Evolutionary conservation across 495 filamentous ascomycete species (phyloP).

Genomic region (Lophium mytilinum): DNA sequence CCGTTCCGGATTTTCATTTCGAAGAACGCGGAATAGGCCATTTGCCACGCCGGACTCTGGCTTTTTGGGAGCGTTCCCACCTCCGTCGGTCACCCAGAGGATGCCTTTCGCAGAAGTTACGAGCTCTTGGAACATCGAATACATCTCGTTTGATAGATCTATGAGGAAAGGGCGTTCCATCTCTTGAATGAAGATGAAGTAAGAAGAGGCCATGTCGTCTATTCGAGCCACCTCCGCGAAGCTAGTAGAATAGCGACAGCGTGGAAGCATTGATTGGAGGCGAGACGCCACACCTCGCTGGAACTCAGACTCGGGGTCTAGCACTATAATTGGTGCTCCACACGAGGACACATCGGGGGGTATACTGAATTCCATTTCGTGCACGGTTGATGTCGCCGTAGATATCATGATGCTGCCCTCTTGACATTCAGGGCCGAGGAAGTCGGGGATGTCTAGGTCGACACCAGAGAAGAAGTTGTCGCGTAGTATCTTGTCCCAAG

Average conservation of each 20-base stretch:
- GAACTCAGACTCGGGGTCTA: background rate
- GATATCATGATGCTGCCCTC: slow-evolving; percentile 1
- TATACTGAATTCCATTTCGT: background rate
- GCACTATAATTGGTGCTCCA: no score
- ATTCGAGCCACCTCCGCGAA: background rate
- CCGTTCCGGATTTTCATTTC: slow-evolving; percentile 3
- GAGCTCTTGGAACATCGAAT: background rate
- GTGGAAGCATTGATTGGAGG: background rate
- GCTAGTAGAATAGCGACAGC: background rate
- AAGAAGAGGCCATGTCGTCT: background rate
- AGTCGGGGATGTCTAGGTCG: slow-evolving; percentile 2
- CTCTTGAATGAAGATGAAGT: slow-evolving; percentile 2
- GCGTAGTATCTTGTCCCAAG: background rate
- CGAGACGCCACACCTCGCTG: background rate
- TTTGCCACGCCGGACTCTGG: slow-evolving; percentile 1
- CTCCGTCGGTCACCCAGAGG: slow-evolving; percentile 9
- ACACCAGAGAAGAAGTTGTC: background rate
- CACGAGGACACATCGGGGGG: no score
- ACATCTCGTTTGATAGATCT: background rate
- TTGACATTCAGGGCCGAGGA: background rate
- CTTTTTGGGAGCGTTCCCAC: background rate
- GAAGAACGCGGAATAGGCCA: slow-evolving; percentile 10
- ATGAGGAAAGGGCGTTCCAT: background rate
- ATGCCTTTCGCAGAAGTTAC: background rate
- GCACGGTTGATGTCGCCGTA: background rate